Evolutionary conservation across 139 green algal species (phyloP), one percentile per base, ranked within the genome.

Genomic region (Chlorella sp.): DNA sequence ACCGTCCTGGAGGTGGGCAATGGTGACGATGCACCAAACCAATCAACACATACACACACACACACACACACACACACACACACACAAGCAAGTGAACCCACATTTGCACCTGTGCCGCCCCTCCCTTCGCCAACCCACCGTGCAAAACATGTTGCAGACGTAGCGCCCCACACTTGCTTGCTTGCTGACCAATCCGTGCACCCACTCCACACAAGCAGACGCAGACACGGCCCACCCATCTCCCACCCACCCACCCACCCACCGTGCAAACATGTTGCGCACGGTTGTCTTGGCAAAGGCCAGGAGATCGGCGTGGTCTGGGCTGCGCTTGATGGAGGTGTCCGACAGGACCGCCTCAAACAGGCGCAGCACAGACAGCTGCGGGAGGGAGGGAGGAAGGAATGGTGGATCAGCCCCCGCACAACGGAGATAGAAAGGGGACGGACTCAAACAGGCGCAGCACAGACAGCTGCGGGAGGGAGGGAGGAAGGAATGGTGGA

Each of bases 301-400:
- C 32, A 96, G 90, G 83, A 97, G 61, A 78, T 94, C 91, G 16
- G 88, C 64, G 37, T 69, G 61, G 69, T 86, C 77, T 9, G 69
- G 37, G 28, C 88, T 86, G 18, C 37, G 57, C 60, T 92, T 89
- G 69, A 97, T 91, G 19, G 80, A 37, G 11, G 68, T 37, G 89
- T 98, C 96, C 0, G 88, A 81, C 61, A 97, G 92, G 57, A 98
- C 84, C 64, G 86, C 53, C 85, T 97, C 92, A 85, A 97, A 96
- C 57, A 96, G 85, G 18, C 96, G 94, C 86, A 98, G 91, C 60
- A 97, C 91, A 16, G 93, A 96, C 73, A 98, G 84, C 95, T 98
- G 95, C 89, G 21, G 61, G 37, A 81, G 68, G n/a, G 36, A 24
- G 28, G n/a, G 75, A 69, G 77, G 12, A 11, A 39, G 5, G 81